These are phyloP conservation scores for Erysiphe pulchra DNA, from an alignment of 2,329 filamentous ascomycete species.

Conservation along the genomic window DNA sequence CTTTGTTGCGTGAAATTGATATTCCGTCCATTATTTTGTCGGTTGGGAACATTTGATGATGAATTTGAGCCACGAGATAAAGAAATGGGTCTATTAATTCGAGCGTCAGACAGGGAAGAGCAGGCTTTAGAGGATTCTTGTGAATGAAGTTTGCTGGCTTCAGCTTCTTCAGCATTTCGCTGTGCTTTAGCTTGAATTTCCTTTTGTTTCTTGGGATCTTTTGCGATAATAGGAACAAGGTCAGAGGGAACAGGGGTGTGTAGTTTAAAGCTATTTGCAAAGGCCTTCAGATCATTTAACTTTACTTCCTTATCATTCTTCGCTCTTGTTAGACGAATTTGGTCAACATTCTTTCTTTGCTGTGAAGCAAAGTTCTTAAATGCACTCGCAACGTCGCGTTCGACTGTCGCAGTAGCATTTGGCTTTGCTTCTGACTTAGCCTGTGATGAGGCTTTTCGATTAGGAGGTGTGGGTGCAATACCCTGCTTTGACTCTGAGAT, in stretches of 20 bases:
- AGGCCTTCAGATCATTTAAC: slow-evolving; percentile 83
- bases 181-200: slow-evolving; percentile 77
- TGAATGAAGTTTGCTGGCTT: slow-evolving; percentile 17
- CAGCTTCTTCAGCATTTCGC: slow-evolving; percentile 41
- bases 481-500: slow-evolving; percentile 9
- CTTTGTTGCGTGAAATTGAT: slow-evolving; percentile 19
- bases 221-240: slow-evolving; percentile 81
- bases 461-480: slow-evolving; percentile 12
- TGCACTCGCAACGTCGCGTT: slow-evolving; percentile 31
- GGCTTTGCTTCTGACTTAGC: slow-evolving; percentile 16
- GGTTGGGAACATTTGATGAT: slow-evolving; percentile 8
- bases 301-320: slow-evolving; percentile 72
- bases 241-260: slow-evolving; percentile 79
- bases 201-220: slow-evolving; percentile 84
- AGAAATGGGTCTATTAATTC: slow-evolving; percentile 16
- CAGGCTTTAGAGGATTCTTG: slow-evolving; percentile 18
- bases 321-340: slow-evolving; percentile 28
- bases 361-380: slow-evolving; percentile 38
- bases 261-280: slow-evolving; percentile 82
- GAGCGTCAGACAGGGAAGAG: slow-evolving; percentile 21
- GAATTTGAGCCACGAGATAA: slow-evolving; percentile 16
- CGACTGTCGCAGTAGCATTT: slow-evolving; percentile 33
- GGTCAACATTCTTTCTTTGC: slow-evolving; percentile 28
- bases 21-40: slow-evolving; percentile 10
- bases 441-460: slow-evolving; percentile 10